phyloP scores from a whole-genome alignment of 2,329 filamentous ascomycete genomes.

The Sarocladiaceae sp. region DNA sequence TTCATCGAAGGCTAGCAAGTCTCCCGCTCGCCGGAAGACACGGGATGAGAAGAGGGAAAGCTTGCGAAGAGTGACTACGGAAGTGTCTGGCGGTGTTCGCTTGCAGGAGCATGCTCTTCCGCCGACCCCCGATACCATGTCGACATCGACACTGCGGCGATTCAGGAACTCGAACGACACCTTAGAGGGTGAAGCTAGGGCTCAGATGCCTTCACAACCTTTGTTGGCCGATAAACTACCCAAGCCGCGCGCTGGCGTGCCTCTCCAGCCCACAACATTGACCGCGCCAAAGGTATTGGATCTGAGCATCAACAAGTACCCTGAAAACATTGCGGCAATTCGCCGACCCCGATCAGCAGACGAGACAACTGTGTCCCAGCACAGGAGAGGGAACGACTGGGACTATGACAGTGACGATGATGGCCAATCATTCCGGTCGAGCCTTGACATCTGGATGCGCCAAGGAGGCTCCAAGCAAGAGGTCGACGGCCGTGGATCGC shows the following conservation, averaged over 20 bases:
- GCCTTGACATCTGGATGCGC: slow-evolving; percentile 55
- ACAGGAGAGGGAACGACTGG: slow-evolving; percentile 36
- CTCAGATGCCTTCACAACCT: neutral
- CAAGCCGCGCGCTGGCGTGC: neutral
- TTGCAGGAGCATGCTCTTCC: slow-evolving; percentile 43
- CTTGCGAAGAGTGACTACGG: slow-evolving; percentile 44
- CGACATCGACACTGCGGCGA: slow-evolving; percentile 48
- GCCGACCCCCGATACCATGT: slow-evolving; percentile 57
- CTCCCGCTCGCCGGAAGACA: slow-evolving; percentile 20
- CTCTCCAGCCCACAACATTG: neutral
- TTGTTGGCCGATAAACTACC: neutral
- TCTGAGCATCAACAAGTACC: slow-evolving; percentile 3
- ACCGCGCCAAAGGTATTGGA: neutral
- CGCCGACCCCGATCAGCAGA: slow-evolving; percentile 43
- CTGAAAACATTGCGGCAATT: slow-evolving; percentile 16
- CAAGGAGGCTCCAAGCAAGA: slow-evolving; percentile 39
- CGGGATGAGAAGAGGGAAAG: slow-evolving; percentile 46
- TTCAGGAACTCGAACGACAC: slow-evolving; percentile 49
- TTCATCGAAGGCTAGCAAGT: slow-evolving; percentile 14
- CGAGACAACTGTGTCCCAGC: slow-evolving; percentile 37
- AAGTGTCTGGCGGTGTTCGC: slow-evolving; percentile 35
- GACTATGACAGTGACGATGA: slow-evolving; percentile 38
- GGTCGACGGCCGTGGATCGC: slow-evolving; percentile 31
- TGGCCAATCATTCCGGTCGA: slow-evolving; percentile 39
- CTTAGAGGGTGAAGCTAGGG: slow-evolving; percentile 17